phyloP scores from a whole-genome alignment of 805 yeast genomes.

The Cyberlindnera americana region DNA sequence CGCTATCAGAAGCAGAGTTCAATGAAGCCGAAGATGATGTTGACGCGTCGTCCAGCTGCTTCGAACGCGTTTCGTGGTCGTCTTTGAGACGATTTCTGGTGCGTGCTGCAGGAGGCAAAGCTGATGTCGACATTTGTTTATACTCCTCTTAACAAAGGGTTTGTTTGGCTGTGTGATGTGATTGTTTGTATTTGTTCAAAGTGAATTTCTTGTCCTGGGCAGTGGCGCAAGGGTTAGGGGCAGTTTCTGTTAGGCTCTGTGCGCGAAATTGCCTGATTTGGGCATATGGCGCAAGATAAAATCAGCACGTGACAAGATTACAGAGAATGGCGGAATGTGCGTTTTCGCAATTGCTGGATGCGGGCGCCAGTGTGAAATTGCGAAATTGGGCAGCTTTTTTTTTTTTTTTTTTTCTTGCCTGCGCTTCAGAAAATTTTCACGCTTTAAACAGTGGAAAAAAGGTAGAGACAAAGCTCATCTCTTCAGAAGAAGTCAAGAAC shows the following conservation, averaged over 20 bases:
- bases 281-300: not conserved
- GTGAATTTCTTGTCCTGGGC: not conserved
- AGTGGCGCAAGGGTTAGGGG: not conserved
- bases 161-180: too few relatives aligned
- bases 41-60: constrained; percentile 9
- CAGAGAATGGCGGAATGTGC: constrained; percentile 5
- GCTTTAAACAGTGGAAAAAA: constrained; percentile 1
- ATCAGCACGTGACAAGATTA: constrained; percentile 9
- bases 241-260: too few relatives aligned
- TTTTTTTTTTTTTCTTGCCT: constrained; percentile 3
- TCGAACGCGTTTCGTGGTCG: constrained; percentile 9
- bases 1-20: constrained; percentile 12
- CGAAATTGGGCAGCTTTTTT: not conserved
- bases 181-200: too few relatives aligned
- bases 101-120: constrained; percentile 14
- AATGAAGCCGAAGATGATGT: constrained; percentile 12
- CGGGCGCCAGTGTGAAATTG: too few relatives aligned
- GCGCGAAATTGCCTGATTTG: constrained; percentile 8
- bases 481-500: constrained; percentile 1
- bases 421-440: constrained; percentile 14
- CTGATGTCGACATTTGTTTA: constrained; percentile 8
- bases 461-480: constrained; percentile 8
- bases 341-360: too few relatives aligned
- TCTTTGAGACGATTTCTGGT: constrained; percentile 13
- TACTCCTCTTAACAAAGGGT: too few relatives aligned